Percentiles rank a stretch among this genome's conserved stretches.
Evolutionary conservation across 139 green algal genomes (phyloP).

Genomic region (Gonium pectorale): DNA sequence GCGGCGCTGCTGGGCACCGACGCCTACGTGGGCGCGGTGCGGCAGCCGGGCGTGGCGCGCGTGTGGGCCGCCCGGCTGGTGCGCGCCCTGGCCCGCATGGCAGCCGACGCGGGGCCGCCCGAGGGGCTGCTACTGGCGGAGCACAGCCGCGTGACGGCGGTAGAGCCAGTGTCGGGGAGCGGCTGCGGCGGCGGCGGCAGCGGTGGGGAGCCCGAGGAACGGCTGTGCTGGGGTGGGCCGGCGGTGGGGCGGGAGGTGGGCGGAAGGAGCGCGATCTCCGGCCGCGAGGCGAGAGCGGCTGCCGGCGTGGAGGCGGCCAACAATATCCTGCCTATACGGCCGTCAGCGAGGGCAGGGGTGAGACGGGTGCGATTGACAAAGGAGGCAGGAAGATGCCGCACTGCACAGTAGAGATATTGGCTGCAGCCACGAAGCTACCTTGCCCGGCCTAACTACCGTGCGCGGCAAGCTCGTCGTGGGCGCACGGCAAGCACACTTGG

Average conservation of each 20-base stretch:
- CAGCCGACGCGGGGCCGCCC: not conserved
- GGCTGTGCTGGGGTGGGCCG: not conserved
- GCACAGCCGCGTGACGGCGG: not conserved
- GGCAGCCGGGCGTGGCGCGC: constrained; percentile 33
- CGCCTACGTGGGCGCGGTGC: constrained; percentile 14
- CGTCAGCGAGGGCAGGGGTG: too few relatives aligned
- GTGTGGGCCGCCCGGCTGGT: constrained; percentile 45
- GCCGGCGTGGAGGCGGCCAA: not conserved
- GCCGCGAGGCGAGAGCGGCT: not conserved
- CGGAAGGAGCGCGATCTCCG: not conserved
- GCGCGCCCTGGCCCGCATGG: constrained; percentile 22
- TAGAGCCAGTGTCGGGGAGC: not conserved
- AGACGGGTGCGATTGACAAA: too few relatives aligned
- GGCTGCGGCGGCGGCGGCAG: not conserved
- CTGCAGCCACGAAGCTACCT: too few relatives aligned
- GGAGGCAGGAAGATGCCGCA: too few relatives aligned
- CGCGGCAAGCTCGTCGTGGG: too few relatives aligned
- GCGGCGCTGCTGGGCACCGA: constrained; percentile 11
- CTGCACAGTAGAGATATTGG: too few relatives aligned
- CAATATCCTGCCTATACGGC: constrained; percentile 28
- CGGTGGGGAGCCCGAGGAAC: not conserved
- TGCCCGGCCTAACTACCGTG: too few relatives aligned
- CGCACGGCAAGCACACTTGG: too few relatives aligned
- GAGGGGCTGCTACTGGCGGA: constrained; percentile 11
- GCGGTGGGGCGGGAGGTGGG: not conserved